Conservation (phyloP, 164 flowering plant species). For the Piper betle region DNA sequence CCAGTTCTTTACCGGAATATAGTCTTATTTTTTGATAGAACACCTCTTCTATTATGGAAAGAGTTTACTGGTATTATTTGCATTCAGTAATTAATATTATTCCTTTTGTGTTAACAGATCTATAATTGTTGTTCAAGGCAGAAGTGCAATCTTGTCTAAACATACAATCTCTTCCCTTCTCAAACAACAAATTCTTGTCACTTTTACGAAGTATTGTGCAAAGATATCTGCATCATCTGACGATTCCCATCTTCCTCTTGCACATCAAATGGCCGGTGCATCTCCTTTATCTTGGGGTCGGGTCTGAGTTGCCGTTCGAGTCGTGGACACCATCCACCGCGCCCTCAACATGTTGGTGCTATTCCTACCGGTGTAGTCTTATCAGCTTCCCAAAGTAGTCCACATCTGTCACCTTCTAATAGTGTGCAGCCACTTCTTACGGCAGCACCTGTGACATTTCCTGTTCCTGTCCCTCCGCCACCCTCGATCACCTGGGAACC, state of each 20-base stretch:
- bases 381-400: conserved; percentile 38
- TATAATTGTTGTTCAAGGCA: conserved; percentile 65
- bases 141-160: conserved; percentile 54
- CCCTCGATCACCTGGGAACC: conserved; percentile 57
- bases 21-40: no score
- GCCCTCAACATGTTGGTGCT: no score
- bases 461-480: conserved; percentile 48
- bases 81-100: background rate
- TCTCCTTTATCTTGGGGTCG: conserved; percentile 40
- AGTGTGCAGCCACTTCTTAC: conserved; percentile 54
- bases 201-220: conserved; percentile 54
- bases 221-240: conserved; percentile 26
- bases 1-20: no score
- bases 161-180: conserved; percentile 58
- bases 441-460: conserved; percentile 40
- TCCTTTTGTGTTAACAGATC: conserved; percentile 29
- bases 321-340: conserved; percentile 33
- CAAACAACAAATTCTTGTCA: conserved; percentile 62
- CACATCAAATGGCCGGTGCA: conserved; percentile 16
- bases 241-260: conserved; percentile 11
- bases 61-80: no score
- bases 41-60: background rate
- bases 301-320: conserved; percentile 34
- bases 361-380: conserved; percentile 44
- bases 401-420: conserved; percentile 35